Percentiles rank a stretch among this genome's conserved stretches.
Conservation (phyloP, 257 asterid species). For the Nicotiana obtusifolia region DNA sequence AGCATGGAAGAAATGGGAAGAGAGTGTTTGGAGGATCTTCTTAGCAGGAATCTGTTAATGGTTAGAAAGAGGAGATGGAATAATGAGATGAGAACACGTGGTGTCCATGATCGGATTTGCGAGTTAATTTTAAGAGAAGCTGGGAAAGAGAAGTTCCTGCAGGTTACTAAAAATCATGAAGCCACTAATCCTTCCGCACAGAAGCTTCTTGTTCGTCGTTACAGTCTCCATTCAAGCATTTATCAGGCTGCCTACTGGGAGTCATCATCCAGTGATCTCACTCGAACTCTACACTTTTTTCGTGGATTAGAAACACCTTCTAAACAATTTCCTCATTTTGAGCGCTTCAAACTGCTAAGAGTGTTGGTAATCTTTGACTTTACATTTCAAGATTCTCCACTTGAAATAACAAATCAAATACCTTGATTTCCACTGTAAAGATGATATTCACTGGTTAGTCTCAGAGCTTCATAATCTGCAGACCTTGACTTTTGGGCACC, state of each 20-base stretch:
- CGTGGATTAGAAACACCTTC: neutral
- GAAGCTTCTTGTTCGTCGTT: neutral
- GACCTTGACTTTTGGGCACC: neutral
- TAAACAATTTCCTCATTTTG: neutral
- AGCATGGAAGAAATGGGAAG: neutral
- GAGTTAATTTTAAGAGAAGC: slow-evolving; percentile 5
- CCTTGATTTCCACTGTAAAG: neutral
- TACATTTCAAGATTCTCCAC: neutral
- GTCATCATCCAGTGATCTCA: neutral
- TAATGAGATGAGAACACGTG: neutral
- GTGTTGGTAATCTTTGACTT: neutral
- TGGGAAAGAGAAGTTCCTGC: neutral
- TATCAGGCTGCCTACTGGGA: neutral
- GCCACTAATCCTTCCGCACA: neutral
- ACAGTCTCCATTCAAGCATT: neutral
- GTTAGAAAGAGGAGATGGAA: neutral
- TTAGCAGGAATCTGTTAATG: neutral
- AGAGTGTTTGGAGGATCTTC: neutral
- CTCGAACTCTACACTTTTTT: neutral
- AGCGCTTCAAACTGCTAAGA: neutral
- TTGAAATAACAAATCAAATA: neutral
- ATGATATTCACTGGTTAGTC: neutral
- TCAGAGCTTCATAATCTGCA: neutral
- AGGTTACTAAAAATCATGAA: neutral
- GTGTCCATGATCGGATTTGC: neutral